phyloP scores from a whole-genome alignment of 2,329 filamentous ascomycete genomes.

The Alternaria conjuncta region DNA sequence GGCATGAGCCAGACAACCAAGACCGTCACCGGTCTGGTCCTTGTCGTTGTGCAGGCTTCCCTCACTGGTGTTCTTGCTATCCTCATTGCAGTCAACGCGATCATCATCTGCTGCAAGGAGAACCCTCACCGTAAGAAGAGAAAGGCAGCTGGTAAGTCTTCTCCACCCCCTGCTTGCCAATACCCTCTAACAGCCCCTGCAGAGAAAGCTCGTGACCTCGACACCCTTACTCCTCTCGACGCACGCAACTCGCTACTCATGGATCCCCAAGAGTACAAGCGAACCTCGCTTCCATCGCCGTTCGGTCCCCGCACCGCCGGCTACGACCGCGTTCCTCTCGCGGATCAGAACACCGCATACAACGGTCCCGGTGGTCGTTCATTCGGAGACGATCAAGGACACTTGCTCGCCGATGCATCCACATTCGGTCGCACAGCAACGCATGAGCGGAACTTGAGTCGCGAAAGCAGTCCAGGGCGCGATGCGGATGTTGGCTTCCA shows the following conservation, averaged over 20 bases:
- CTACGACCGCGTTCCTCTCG: conserved; percentile 48
- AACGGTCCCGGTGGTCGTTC: conserved; percentile 24
- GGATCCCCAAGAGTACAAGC: conserved; percentile 60
- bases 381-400: conserved; percentile 37
- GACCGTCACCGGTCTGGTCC: conserved; percentile 89
- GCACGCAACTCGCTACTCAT: conserved; percentile 86
- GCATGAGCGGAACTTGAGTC: conserved; percentile 33
- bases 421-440: conserved; percentile 38
- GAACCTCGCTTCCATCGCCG: conserved; percentile 38
- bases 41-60: conserved; percentile 88
- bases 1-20: conserved; percentile 90
- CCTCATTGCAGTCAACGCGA: conserved; percentile 85
- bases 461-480: conserved; percentile 35
- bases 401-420: conserved; percentile 45
- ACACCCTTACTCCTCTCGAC: conserved; percentile 84
- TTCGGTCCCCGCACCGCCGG: conserved; percentile 39
- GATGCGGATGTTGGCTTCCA: conserved; percentile 35
- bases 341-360: conserved; percentile 44
- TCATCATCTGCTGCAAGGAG: conserved; percentile 80
- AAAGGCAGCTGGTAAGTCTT: conserved; percentile 82
- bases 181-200: conserved; percentile 38
- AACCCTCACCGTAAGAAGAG: conserved; percentile 89
- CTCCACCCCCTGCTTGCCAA: background rate
- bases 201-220: conserved; percentile 81
- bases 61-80: conserved; percentile 84